These are phyloP conservation scores for Cladorrhinum sp. DNA, from an alignment of 2,329 filamentous ascomycete species.

Conservation along the genomic window DNA sequence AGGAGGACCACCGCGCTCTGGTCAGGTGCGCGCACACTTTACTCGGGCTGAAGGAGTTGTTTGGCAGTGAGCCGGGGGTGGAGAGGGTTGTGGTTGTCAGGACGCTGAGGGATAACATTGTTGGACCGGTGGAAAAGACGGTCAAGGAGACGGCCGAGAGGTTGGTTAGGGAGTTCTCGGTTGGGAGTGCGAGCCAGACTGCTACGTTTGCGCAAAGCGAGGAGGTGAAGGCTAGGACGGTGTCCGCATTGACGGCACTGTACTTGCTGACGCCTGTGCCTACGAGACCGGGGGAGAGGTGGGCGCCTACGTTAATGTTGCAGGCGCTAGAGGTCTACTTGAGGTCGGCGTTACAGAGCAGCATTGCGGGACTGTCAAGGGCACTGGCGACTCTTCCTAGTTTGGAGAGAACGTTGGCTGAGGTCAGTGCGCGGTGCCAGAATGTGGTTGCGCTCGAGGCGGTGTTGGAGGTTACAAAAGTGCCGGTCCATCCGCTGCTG, in stretches of 20 bases:
- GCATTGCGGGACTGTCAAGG: constrained; percentile 69
- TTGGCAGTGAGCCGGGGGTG: constrained; percentile 64
- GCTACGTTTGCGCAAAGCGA: constrained; percentile 65
- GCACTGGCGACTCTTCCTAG: constrained; percentile 76
- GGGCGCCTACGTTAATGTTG: constrained; percentile 69
- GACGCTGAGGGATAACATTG: constrained; percentile 63
- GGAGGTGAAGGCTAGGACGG: constrained; percentile 69
- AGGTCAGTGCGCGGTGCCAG: constrained; percentile 81
- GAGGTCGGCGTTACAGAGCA: constrained; percentile 74
- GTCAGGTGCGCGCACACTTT: constrained; percentile 81
- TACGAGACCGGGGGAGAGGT: constrained; percentile 62
- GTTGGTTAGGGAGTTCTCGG: constrained; percentile 77
- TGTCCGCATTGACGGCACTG: constrained; percentile 71
- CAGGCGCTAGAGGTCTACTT: constrained; percentile 78
- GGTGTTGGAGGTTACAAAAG: constrained; percentile 66
- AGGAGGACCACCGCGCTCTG: constrained; percentile 73
- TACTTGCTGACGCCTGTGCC: constrained; percentile 82
- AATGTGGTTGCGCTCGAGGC: constrained; percentile 86
- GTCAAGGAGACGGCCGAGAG: constrained; percentile 74
- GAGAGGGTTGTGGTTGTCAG: constrained; percentile 69
- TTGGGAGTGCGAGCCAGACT: constrained; percentile 51
- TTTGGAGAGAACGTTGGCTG: constrained; percentile 75
- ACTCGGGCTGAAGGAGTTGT: constrained; percentile 69
- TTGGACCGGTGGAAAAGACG: constrained; percentile 69
- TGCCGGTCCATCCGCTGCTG: constrained; percentile 67